Percentiles rank a stretch among this genome's conserved stretches.
Conservation (phyloP, 768 basidiomycete species). For the Xerocomellus dryophilus region DNA sequence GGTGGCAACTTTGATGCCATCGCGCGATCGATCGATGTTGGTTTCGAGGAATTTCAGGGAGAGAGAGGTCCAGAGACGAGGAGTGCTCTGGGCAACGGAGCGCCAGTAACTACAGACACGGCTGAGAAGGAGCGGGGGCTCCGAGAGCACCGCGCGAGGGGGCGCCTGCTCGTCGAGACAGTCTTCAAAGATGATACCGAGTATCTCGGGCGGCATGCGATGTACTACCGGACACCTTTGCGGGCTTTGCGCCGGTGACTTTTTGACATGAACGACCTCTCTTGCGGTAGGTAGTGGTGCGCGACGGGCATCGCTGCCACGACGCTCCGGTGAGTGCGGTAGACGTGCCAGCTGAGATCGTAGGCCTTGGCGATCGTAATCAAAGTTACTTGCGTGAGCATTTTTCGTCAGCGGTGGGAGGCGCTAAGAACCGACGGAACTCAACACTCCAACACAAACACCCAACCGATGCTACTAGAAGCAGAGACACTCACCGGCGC, state of each 20-base stretch:
- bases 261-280: neutral
- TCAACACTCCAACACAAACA: constrained; percentile 1
- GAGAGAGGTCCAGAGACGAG: constrained; percentile 27
- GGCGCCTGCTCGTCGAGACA: constrained; percentile 9
- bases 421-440: neutral
- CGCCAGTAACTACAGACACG: constrained; percentile 30
- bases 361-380: neutral
- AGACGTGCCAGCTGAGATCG: neutral
- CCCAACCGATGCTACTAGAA: neutral
- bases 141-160: neutral
- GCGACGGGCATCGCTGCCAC: neutral
- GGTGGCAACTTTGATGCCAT: constrained; percentile 11
- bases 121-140: constrained; percentile 25
- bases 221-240: neutral
- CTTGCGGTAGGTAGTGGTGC: neutral
- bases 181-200: constrained; percentile 27
- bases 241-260: neutral
- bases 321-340: neutral
- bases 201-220: constrained; percentile 39
- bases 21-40: constrained; percentile 18
- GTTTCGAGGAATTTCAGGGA: constrained; percentile 24
- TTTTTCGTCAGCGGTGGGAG: neutral
- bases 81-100: constrained; percentile 9
- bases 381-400: neutral
- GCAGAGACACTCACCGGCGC: constrained; percentile 10